A percentile compares a stretch with the other conserved stretches of the same genome.
Conservation (phyloP, 2,329 filamentous ascomycete genomes). For the Magnaporthiopsis poae region DNA sequence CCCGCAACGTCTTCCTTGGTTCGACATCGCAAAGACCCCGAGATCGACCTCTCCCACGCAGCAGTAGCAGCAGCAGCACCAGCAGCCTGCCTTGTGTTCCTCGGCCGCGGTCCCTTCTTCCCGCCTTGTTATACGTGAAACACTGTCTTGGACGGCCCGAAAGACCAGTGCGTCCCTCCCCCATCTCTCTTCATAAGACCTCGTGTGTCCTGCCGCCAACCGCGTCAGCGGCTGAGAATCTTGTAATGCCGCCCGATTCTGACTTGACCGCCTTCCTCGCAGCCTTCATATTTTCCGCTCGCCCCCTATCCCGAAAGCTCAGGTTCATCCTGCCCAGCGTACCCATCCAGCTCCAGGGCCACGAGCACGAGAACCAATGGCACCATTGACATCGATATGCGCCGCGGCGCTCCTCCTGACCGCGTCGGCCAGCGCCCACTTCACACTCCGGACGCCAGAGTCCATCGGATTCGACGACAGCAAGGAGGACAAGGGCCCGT, state of each 20-base stretch:
- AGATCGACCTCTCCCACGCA: background rate
- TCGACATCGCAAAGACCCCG: background rate
- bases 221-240: slow-evolving; percentile 3
- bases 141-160: background rate
- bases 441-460: slow-evolving; percentile 38
- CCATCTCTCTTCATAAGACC: background rate
- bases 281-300: background rate
- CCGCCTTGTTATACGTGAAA: background rate
- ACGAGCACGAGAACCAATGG: slow-evolving; percentile 21
- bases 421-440: slow-evolving; percentile 40
- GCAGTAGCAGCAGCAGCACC: too few species aligned
- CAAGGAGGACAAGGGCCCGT: slow-evolving; percentile 36
- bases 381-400: slow-evolving; percentile 26
- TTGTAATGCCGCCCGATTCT: background rate
- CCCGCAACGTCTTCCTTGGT: background rate
- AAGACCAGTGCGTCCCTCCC: background rate
- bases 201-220: background rate
- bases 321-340: background rate
- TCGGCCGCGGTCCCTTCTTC: background rate
- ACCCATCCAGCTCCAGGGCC: background rate
- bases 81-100: too few species aligned
- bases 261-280: background rate
- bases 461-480: slow-evolving; percentile 41
- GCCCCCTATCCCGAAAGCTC: background rate
- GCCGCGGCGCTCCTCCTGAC: slow-evolving; percentile 27